These are phyloP conservation scores for Omphalotus guepiniiformis DNA, from an alignment of 768 basidiomycete genomes.

Conservation along the genomic window DNA sequence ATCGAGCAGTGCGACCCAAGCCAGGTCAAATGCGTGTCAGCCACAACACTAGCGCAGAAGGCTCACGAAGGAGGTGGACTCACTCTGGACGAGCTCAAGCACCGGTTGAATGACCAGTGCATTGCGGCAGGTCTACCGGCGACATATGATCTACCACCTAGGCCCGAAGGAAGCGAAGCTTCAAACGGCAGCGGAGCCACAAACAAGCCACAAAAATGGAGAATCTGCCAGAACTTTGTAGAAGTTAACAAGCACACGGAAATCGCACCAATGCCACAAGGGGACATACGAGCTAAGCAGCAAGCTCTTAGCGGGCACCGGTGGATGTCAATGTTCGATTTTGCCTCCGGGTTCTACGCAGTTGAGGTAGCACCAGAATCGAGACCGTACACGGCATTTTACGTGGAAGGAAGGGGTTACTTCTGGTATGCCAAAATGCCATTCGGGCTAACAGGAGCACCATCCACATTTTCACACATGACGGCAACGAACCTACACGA, in stretches of 20 bases:
- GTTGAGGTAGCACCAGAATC: conserved; percentile 1
- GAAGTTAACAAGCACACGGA: conserved; percentile 10
- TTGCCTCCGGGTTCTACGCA: conserved; percentile 19
- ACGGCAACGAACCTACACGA: not conserved
- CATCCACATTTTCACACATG: conserved; percentile 16
- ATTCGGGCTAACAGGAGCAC: not conserved
- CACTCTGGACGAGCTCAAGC: conserved; percentile 28
- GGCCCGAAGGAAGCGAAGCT: conserved; percentile 2
- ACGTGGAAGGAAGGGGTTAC: conserved; percentile 28
- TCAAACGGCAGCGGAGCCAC: not conserved
- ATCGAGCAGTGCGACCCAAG: conserved; percentile 23
- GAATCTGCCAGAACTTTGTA: conserved; percentile 22
- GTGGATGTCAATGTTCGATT: conserved; percentile 32
- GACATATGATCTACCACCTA: conserved; percentile 18
- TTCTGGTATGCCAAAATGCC: conserved; percentile 25
- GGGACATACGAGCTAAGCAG: conserved; percentile 34
- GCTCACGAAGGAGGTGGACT: conserved; percentile 26
- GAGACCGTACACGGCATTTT: conserved; percentile 2
- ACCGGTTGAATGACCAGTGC: conserved; percentile 30
- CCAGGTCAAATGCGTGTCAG: conserved; percentile 31
- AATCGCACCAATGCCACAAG: conserved; percentile 9
- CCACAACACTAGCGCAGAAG: conserved; percentile 33
- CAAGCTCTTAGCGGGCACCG: conserved; percentile 29
- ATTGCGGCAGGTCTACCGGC: conserved; percentile 18
- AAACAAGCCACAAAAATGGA: conserved; percentile 17